A percentile compares a stretch with the other conserved stretches of the same genome.
phyloP scores from a whole-genome alignment of 2,329 filamentous ascomycete genomes.

The Plectosphaerella cucumerina region DNA sequence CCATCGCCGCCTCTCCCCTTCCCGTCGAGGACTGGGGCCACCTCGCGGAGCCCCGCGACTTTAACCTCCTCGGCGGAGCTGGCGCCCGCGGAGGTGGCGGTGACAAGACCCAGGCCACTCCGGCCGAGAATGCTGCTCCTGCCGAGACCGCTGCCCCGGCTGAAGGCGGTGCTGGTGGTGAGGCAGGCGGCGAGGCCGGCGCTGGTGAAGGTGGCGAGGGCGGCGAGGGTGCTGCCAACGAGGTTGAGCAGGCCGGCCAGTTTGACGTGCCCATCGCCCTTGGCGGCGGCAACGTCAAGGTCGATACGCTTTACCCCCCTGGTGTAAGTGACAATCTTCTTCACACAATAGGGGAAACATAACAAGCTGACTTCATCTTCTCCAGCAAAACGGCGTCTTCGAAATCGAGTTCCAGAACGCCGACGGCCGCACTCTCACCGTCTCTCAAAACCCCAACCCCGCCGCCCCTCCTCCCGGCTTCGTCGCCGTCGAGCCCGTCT shows the following conservation, averaged over 20 bases:
- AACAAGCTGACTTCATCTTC: neutral
- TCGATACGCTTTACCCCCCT: constrained; percentile 26
- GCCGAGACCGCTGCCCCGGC: neutral
- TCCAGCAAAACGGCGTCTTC: constrained; percentile 24
- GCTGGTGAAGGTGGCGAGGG: constrained; percentile 5
- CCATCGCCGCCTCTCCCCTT: neutral
- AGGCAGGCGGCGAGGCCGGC: neutral
- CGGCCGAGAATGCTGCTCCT: neutral
- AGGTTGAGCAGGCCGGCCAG: constrained; percentile 23
- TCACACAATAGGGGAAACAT: neutral
- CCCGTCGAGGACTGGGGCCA: neutral
- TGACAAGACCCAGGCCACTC: neutral
- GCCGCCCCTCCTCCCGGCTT: constrained; percentile 30
- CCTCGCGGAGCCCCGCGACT: neutral
- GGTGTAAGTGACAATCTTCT: constrained; percentile 18
- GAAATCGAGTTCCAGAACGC: constrained; percentile 35
- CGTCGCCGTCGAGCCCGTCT: constrained; percentile 28
- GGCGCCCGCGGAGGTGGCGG: neutral
- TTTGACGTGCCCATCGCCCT: constrained; percentile 24
- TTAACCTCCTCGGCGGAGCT: neutral
- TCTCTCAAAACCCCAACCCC: constrained; percentile 30
- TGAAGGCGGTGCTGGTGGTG: neutral
- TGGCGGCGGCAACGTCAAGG: constrained; percentile 24
- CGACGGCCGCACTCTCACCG: constrained; percentile 25
- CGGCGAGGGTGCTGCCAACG: constrained; percentile 17